Evolutionary conservation across 331 rosid species (phyloP).

Genomic region (Cydonia oblonga): DNA sequence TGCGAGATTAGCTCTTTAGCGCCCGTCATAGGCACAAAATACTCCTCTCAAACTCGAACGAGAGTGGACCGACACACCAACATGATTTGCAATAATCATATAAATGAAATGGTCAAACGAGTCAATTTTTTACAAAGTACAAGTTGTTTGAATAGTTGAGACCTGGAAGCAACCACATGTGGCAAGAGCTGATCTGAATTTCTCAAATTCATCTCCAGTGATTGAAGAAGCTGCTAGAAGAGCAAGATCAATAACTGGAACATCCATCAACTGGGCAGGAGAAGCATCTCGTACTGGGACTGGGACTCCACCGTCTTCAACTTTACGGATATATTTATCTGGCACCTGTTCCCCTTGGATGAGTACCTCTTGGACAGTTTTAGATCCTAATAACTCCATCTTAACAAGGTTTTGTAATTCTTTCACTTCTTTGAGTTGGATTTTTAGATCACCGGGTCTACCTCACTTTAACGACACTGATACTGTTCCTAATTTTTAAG

Average conservation of each 20-base stretch:
- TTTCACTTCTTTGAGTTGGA: too few species aligned
- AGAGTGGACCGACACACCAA: too few species aligned
- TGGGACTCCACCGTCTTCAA: constrained; percentile 21
- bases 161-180: constrained; percentile 77
- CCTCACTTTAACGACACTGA: too few species aligned
- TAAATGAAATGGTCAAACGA: too few species aligned
- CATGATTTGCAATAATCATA: too few species aligned
- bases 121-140: neutral
- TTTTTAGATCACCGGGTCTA: too few species aligned
- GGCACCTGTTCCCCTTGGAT: constrained; percentile 23
- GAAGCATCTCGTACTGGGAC: neutral
- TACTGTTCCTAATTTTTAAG: too few species aligned
- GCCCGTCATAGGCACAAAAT: too few species aligned
- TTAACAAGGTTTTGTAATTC: too few species aligned
- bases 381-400: neutral
- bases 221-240: constrained; percentile 25
- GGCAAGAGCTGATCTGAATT: constrained; percentile 38
- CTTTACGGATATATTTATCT: constrained; percentile 21
- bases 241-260: constrained; percentile 44
- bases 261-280: constrained; percentile 8
- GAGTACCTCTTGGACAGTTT: constrained; percentile 29
- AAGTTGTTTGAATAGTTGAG: neutral
- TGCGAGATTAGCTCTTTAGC: too few species aligned
- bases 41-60: too few species aligned
- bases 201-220: constrained; percentile 23